These are phyloP conservation scores for Ganoderma sinense DNA, from an alignment of 1,284 basidiomycete species.

Conservation along the genomic window DNA sequence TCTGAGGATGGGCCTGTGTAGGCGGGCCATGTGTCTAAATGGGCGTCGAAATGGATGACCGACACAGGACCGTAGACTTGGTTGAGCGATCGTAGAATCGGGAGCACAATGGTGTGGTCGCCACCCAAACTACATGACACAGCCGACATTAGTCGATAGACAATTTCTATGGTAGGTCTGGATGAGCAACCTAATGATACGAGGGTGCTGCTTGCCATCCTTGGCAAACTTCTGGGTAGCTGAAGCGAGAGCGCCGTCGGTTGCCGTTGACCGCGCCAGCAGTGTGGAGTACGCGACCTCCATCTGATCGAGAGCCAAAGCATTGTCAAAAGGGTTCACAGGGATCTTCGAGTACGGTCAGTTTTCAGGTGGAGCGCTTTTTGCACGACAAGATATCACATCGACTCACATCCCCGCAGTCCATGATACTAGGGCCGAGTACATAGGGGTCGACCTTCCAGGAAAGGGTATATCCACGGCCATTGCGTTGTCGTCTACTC, in stretches of 20 bases:
- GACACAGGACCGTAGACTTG: conserved; percentile 79
- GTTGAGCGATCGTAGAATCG: conserved; percentile 76
- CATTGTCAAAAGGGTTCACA: conserved; percentile 76
- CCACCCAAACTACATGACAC: conserved; percentile 67
- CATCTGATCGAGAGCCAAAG: conserved; percentile 80
- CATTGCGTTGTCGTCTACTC: conserved; percentile 67
- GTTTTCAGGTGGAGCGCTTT: neutral
- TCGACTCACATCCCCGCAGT: conserved; percentile 77
- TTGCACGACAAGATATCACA: neutral
- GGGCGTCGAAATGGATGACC: conserved; percentile 85
- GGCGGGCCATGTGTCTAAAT: conserved; percentile 71
- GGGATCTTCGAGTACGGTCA: conserved; percentile 58
- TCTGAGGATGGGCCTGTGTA: conserved; percentile 61
- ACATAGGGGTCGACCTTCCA: conserved; percentile 76
- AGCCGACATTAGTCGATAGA: neutral
- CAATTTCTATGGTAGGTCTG: neutral
- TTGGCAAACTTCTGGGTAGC: conserved; percentile 47
- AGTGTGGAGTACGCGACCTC: conserved; percentile 79
- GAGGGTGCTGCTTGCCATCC: conserved; percentile 67
- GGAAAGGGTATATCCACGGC: conserved; percentile 66
- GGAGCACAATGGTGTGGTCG: conserved; percentile 82
- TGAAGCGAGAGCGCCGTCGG: conserved; percentile 28
- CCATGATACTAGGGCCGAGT: conserved; percentile 66
- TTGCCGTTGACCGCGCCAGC: conserved; percentile 59
- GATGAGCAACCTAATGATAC: conserved; percentile 64